Base-by-base conservation (phyloP, 1,139 yeast species). In the Eremothecium sinecaudum region DNA sequence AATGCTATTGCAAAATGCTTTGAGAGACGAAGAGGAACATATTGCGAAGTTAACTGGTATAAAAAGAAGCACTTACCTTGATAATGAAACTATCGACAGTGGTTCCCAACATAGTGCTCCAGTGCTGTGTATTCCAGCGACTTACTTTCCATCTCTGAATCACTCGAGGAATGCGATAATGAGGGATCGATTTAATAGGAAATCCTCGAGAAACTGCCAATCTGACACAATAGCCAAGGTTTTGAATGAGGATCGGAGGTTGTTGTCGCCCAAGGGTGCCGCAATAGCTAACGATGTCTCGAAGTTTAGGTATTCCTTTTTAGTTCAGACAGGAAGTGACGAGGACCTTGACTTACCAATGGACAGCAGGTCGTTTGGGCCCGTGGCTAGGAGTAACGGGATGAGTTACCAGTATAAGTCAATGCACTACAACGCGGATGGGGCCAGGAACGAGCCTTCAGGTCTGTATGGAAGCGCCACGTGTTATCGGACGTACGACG, bases 81-180 rank as follows among this genome's bases (percentile, higher is more conserved):
- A 14, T 4, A 27, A 17, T 11, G 23, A 15, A 10, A 13, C 25
- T 8, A 19, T n/a, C 3, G 2, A 15, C 7, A 6, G 5, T 5
- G 6, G 12, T 3, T 16, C n/a, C 9, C 3, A 11, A 33, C 33
- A 18, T 4, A 4, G 5, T 11, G n/a, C 21, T 19, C 51, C 46
- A 14, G 37, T 41, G 10, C 26, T 50, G n/a, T 51, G 58, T 36
- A 36, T 51, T 28, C 60, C 60, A 2, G 60, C 60, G 4, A 46
- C 56, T 2, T 48, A 47, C 13, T 55, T 54, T 28, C 55, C 51
- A 11, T 55, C 59, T 4, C 31, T 54, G 31, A 40, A 53, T 33
- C 35, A 42, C 24, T 34, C 37, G 7, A 13, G 29, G 11, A 31
- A 30, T 6, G 26, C 34, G 8, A 24, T 30, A 9, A 13, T 18